phyloP scores from a whole-genome alignment of 2,329 filamentous ascomycete genomes.

The Colletotrichum tamarilloi region DNA sequence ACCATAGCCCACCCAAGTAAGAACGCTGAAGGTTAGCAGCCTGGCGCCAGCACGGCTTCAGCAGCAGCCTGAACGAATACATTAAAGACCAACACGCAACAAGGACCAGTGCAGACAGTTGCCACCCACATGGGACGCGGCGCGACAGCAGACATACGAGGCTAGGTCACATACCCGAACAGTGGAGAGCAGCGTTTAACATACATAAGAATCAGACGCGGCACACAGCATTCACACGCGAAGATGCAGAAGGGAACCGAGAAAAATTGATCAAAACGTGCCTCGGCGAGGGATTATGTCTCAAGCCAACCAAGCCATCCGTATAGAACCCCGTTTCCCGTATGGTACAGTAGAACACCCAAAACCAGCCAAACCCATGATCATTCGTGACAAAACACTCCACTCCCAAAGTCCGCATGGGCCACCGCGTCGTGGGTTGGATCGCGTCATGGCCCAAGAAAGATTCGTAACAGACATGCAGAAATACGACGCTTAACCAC shows the following conservation, averaged over 20 bases:
- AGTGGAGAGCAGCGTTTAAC: background rate
- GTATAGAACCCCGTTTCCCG: slow-evolving; percentile 51
- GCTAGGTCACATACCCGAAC: too few species aligned
- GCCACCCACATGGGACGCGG: too few species aligned
- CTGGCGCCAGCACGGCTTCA: too few species aligned
- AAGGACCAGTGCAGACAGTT: too few species aligned
- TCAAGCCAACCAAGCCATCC: slow-evolving; percentile 37
- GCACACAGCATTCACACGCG: background rate
- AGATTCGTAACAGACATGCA: slow-evolving; percentile 51
- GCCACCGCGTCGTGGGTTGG: slow-evolving; percentile 25
- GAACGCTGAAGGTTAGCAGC: too few species aligned
- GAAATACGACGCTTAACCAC: slow-evolving; percentile 71
- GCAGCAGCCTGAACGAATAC: too few species aligned
- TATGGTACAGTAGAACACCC: slow-evolving; percentile 57
- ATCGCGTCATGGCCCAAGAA: slow-evolving; percentile 39
- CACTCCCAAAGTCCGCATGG: slow-evolving; percentile 40
- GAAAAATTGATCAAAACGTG: slow-evolving; percentile 30
- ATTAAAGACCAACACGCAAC: too few species aligned
- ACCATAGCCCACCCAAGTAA: too few species aligned
- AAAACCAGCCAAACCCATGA: slow-evolving; percentile 56
- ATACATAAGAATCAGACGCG: background rate
- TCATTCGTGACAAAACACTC: slow-evolving; percentile 53
- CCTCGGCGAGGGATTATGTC: slow-evolving; percentile 35
- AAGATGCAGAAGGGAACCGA: background rate
- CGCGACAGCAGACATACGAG: too few species aligned